phyloP scores from a whole-genome alignment of 805 yeast species.

The Candida chilensis region DNA sequence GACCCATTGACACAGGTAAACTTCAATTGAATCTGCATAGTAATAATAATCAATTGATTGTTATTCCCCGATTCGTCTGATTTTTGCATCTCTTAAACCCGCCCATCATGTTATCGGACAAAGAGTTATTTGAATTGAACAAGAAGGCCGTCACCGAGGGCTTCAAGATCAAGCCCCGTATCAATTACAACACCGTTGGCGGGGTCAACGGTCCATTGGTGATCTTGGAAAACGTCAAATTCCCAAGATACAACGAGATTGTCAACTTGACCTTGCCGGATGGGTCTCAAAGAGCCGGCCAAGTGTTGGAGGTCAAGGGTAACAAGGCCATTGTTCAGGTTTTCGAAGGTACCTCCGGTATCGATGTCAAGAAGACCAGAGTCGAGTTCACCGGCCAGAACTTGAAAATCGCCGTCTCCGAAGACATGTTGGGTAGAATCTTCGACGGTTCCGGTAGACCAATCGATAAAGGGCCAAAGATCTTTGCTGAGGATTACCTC shows the following conservation, averaged over 20 bases:
- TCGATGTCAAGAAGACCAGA: constrained; percentile 94
- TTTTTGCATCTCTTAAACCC: background rate
- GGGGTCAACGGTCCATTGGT: constrained; percentile 99
- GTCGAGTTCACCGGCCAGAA: constrained; percentile 96
- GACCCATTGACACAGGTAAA: too few species aligned
- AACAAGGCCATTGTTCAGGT: constrained; percentile 97
- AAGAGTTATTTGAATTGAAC: constrained; percentile 61
- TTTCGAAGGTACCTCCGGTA: constrained; percentile 97
- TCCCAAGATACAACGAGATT: constrained; percentile 83
- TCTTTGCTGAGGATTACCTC: constrained; percentile 95
- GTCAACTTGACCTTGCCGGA: constrained; percentile 96
- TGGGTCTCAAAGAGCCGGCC: constrained; percentile 92
- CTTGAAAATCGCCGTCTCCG: constrained; percentile 89
- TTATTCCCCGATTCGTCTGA: background rate
- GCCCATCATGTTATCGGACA: constrained; percentile 11
- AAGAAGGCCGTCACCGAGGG: constrained; percentile 89
- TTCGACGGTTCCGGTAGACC: constrained; percentile 99
- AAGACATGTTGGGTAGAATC: constrained; percentile 95
- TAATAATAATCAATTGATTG: too few species aligned
- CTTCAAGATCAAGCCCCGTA: constrained; percentile 83
- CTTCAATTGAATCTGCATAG: too few species aligned
- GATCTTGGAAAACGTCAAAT: constrained; percentile 39
- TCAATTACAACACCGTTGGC: constrained; percentile 91
- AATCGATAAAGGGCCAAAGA: constrained; percentile 96
- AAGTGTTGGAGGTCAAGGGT: constrained; percentile 96